These are phyloP conservation scores for Acanthamoeba sp. DNA, from an alignment of 208 protist genomes.

Conservation along the genomic window DNA sequence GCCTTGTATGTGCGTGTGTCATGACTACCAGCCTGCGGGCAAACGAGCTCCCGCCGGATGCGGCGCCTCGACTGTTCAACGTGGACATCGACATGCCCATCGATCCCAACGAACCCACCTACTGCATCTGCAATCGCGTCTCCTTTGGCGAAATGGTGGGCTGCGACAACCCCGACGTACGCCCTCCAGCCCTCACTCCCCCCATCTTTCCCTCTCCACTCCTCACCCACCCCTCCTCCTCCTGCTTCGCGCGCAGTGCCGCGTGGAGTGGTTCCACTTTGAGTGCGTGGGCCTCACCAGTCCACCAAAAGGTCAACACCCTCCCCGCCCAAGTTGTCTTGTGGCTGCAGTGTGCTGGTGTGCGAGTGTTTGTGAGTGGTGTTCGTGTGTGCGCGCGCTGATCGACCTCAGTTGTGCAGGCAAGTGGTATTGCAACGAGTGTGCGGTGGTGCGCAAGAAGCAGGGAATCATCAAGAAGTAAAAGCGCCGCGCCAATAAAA, in stretches of 20 bases:
- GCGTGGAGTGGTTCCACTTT: conserved; percentile 89
- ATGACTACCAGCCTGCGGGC: not conserved
- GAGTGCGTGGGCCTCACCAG: conserved; percentile 86
- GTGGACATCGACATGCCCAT: conserved; percentile 88
- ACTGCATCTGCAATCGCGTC: conserved; percentile 87
- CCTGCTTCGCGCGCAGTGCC: conserved; percentile 59
- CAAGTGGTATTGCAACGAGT: conserved; percentile 88
- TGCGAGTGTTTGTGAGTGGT: no score
- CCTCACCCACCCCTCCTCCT: not conserved
- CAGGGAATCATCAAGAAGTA: conserved; percentile 37
- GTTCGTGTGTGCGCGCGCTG: not conserved
- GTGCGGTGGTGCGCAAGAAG: conserved; percentile 25
- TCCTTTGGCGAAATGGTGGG: conserved; percentile 90
- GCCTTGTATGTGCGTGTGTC: not conserved
- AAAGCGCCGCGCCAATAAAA: not conserved
- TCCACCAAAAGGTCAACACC: conserved; percentile 79
- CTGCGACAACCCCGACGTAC: conserved; percentile 86
- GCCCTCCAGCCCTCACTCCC: not conserved
- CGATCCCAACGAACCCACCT: conserved; percentile 89
- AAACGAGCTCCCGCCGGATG: conserved; percentile 29
- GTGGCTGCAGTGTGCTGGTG: no score
- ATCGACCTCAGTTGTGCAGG: conserved; percentile 7
- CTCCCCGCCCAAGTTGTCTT: not conserved
- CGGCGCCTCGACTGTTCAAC: conserved; percentile 35
- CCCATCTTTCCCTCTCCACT: conserved; percentile 23